Base-by-base conservation (phyloP, 805 yeast genomes). In the Nakazawaea wyomingensis region DNA sequence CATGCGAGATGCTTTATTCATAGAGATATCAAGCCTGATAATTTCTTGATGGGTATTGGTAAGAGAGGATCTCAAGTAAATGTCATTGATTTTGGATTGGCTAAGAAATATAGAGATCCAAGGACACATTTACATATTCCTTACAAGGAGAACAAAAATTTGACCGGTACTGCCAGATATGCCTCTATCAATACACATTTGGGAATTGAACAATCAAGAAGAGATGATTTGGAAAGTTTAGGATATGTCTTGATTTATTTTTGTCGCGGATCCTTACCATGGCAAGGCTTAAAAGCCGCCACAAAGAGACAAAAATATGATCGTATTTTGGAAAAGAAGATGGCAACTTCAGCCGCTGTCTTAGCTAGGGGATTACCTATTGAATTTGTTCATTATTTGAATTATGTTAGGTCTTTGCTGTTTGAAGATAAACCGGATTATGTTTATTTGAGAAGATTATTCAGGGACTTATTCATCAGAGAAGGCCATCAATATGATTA, bases 251-350 rank as follows among this genome's bases (percentile, higher is more conserved):
- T 93, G 54, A 86, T 91, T 54, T 91, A 91, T 66, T 93, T 91
- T 61, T 85, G 96, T 64, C 80, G 96, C 46, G 98, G 99, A 34
- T 85, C 95, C 14, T 77, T 91, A 56, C 99, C 99, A 43, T 91
- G 99, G 99, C 99, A 91, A 67, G 99, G 99, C 4, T 76, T 91
- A 57, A 89, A 89, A 66, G 99, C 98, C 31, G 93, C 91, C 20
- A 88, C 96, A 13, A 91, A 91, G 69, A 86, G 95, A 68, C 97
- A 91, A 64, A 91, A 93, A 66, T 91, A 91, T 65, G 97, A 91
- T 67, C 78, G 96, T 49, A 93, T 91, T 55, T 82, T 91, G 81
- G 97, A 91, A 62, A 87, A 86, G 71, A 91, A 91, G 65, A 80
- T 90, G 79, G 80, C 95, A 39, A 87, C 96, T 7, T 83, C 95